phyloP scores from a whole-genome alignment of 768 basidiomycete genomes.

The Lanmaoa rubissima region DNA sequence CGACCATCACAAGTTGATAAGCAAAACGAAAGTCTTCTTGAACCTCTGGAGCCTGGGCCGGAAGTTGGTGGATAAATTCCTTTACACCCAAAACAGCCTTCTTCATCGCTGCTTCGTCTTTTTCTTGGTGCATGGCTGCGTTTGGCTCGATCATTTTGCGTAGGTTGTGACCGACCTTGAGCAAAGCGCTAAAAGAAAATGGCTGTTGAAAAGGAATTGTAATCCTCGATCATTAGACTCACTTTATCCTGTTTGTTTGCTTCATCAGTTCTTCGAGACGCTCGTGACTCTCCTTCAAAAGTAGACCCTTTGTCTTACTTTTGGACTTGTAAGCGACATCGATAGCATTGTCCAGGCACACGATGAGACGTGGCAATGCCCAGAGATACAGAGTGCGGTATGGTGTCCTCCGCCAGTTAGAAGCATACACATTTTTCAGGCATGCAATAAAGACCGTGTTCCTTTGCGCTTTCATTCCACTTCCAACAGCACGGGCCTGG shows the following conservation, averaged over 20 bases:
- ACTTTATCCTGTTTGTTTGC: conserved; percentile 35
- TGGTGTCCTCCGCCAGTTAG: conserved; percentile 26
- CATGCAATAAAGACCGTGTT: conserved; percentile 30
- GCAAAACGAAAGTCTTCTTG: conserved; percentile 29
- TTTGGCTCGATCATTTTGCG: conserved; percentile 33
- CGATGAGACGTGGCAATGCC: conserved; percentile 40
- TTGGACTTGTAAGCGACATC: conserved; percentile 29
- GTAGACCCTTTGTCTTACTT: conserved; percentile 29
- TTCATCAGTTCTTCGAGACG: conserved; percentile 35
- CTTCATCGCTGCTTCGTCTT: conserved; percentile 29
- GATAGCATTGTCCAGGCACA: conserved; percentile 39
- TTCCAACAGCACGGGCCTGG: conserved; percentile 10
- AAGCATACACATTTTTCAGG: conserved; percentile 23
- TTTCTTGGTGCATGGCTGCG: conserved; percentile 28
- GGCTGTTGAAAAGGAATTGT: neutral
- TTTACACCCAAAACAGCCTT: conserved; percentile 26
- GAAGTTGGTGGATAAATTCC: conserved; percentile 28
- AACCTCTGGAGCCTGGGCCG: conserved; percentile 19
- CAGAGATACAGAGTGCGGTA: conserved; percentile 40
- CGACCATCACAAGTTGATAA: conserved; percentile 34
- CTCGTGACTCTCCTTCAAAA: conserved; percentile 31
- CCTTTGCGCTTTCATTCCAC: conserved; percentile 20
- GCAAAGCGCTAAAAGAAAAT: conserved; percentile 18
- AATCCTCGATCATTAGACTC: conserved; percentile 4
- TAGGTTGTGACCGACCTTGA: conserved; percentile 28